Conservation (phyloP, 2,329 filamentous ascomycete species). For the Venturia carpophila region DNA sequence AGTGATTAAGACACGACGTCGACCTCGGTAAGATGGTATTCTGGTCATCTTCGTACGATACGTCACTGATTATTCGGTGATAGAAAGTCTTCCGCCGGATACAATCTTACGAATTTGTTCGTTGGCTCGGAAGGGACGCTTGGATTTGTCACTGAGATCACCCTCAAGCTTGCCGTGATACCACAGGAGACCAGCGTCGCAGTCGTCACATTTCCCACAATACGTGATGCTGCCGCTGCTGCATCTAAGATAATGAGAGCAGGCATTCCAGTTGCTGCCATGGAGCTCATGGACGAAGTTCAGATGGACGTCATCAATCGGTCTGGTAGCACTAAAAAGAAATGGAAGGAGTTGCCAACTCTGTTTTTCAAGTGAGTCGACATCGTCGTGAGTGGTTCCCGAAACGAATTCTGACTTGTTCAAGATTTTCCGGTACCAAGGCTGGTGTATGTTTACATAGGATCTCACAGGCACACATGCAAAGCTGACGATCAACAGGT, state of each 20-base stretch:
- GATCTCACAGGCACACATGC: not conserved
- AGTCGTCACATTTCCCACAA: conserved; percentile 70
- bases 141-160: conserved; percentile 74
- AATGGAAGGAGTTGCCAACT: conserved; percentile 69
- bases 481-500: conserved; percentile 31
- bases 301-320: conserved; percentile 79
- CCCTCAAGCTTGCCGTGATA: conserved; percentile 68
- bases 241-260: conserved; percentile 69
- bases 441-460: conserved; percentile 38
- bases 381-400: not conserved
- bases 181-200: conserved; percentile 71
- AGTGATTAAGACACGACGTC: conserved; percentile 67
- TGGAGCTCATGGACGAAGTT: conserved; percentile 85
- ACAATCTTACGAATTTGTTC: conserved; percentile 74
- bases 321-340: conserved; percentile 59
- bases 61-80: not conserved
- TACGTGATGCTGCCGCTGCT: conserved; percentile 66
- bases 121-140: conserved; percentile 76
- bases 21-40: conserved; percentile 48
- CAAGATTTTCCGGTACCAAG: conserved; percentile 63
- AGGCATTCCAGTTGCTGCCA: conserved; percentile 64
- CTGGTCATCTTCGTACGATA: not conserved
- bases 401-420: conserved; percentile 1
- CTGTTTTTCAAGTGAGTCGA: conserved; percentile 66
- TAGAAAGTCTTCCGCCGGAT: conserved; percentile 69